Base-by-base conservation (phyloP, 148 eudicot species). In the Nepenthes gracilis region DNA sequence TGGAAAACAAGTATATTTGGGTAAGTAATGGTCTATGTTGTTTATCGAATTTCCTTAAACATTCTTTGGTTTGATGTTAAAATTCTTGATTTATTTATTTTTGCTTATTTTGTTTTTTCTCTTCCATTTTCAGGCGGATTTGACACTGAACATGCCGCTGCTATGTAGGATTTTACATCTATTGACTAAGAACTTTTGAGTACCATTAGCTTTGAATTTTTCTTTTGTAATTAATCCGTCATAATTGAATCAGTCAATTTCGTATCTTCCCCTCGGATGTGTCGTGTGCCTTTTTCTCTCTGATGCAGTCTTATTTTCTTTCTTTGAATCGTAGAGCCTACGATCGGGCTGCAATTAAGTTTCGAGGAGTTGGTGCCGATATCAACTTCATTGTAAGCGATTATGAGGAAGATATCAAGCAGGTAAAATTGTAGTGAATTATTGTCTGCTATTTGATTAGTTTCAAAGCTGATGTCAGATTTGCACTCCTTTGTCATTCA, bases 111-210 rank as follows among this genome's bases (percentile, higher is more conserved):
- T 14, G 33, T 43, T 36, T 13, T 40, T 61, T 58, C 50, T 35
- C 12, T 33, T 50, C 43, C 12, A 23, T 45, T 60, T 77, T 58
- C 66, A 88, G 97, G 97, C 54, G 97, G 97, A 54, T 89, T 89
- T 77, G 97, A 89, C 62, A 89, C 97, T 58, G 90, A 94, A 60
- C 87, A 80, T 78, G 84, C 86, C 60, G 97, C 97, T 48, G 97
- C 97, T 67, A 81, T 87, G 97, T 89, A 75, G 72, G 48, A 37
- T 14, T 48, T 67, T 6, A n/a, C 15, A n/a, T 49, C 6, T 6
- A 40, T 11, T 10, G 13, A 10, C 53, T 10, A 5, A 2, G 11
- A 10, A 11, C 13, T 49, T 49, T 49, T 5, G 53, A 10, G 6
- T 10, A 5, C 11, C 53, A 23, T 23, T 23, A n/a, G 15, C 4